Evolutionary conservation across 2,329 filamentous ascomycete genomes (phyloP), one percentile per base, ranked within the genome.

Genomic region (Canariomyces notabilis): DNA sequence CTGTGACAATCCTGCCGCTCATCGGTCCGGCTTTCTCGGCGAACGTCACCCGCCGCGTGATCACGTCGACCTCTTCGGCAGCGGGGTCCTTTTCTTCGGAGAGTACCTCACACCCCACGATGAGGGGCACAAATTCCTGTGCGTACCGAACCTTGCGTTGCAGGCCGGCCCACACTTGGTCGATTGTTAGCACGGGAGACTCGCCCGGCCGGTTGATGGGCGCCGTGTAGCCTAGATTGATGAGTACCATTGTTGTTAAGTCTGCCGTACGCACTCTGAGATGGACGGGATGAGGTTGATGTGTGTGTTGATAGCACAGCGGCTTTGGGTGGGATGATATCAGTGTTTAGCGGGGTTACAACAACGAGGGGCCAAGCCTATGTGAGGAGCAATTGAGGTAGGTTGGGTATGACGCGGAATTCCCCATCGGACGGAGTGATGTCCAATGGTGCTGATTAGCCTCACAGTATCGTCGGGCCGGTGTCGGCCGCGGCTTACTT

Each of bases 91-190:
- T 16, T 34, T 50, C 42, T 21, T 60, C 50, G 2, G 60, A 57
- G 14, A 58, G 37, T 6, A 64, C 57, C 19, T 44, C 42, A 47
- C 60, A 59, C 19, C 32, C 29, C 3, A 55, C 48, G 22, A 60
- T 63, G 50, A 55, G 31, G 37, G 57, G 56, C 6, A 64, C 61
- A 34, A 64, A 64, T n/a, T 57, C 51, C 8, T 58, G 41, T 12
- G 58, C 57, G 46, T 55, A 55, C 14, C 55, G 57, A 41, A 64
- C 54, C 37, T 64, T 64, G 52, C 51, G 55, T 18, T 51, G 43
- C 26, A 64, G 59, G 37, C 59, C 59, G 26, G 49, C 50, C 60
- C 60, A 64, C 47, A 63, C 53, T 42, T 63, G 57, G 5, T 49
- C 35, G 8, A 34, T 29, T 14, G 53, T 60, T 11, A 62, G 52